phyloP scores from a whole-genome alignment of 495 filamentous ascomycete genomes.

The Podospora conica region DNA sequence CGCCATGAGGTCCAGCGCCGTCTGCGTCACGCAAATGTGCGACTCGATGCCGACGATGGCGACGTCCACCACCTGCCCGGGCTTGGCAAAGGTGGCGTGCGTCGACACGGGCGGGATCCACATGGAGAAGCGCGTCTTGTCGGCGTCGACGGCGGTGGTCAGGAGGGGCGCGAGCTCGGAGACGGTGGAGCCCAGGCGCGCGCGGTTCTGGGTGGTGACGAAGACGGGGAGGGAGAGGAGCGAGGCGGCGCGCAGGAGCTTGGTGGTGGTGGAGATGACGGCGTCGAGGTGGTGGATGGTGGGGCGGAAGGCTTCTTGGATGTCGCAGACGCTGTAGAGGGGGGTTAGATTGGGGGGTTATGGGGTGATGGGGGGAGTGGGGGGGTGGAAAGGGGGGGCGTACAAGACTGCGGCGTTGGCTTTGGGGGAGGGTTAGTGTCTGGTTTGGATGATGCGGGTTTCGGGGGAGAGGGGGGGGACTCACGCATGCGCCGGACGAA shows the following conservation, averaged over 20 bases:
- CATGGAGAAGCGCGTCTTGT: constrained; percentile 94
- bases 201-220: constrained; percentile 75
- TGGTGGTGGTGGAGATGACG: constrained; percentile 51
- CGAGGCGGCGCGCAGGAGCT: constrained; percentile 47
- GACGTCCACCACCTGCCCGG: constrained; percentile 31
- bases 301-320: constrained; percentile 87
- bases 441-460: not conserved
- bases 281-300: constrained; percentile 78
- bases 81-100: constrained; percentile 30
- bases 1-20: constrained; percentile 69
- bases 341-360: not conserved
- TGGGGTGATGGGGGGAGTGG: not conserved
- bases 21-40: constrained; percentile 94
- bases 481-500: constrained; percentile 37
- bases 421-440: constrained; percentile 18
- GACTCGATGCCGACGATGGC: constrained; percentile 82
- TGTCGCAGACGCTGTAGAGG: constrained; percentile 72
- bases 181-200: constrained; percentile 71
- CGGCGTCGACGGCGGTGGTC: constrained; percentile 40
- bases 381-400: constrained; percentile 7
- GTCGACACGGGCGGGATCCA: constrained; percentile 44
- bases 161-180: constrained; percentile 52
- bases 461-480: constrained; percentile 8
- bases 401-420: constrained; percentile 68
- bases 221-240: constrained; percentile 71